Evolutionary conservation across 208 protist genomes (phyloP), one percentile per base, ranked within the genome.

Genomic region (Trypanosoma cruzi): DNA sequence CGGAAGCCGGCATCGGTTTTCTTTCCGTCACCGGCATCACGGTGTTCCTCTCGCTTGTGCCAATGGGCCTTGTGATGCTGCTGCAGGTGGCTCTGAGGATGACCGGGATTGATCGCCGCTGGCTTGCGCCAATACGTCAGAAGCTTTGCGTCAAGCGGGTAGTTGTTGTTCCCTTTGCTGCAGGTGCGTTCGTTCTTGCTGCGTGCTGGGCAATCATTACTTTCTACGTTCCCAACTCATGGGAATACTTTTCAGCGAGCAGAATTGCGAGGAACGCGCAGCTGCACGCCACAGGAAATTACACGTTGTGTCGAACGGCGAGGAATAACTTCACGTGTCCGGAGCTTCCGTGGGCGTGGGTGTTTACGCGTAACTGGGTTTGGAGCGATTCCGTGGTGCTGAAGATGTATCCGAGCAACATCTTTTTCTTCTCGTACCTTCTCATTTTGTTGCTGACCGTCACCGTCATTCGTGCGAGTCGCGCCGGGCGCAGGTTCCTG

Each of bases 331-430:
- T 49, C 55, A 73, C 68, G 4, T 73, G 74, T 32, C 80, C 85
- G 2, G 85, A 91, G 49, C 63, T 85, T 34, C 79, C 76, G 6
- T 57, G 73, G 62, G 79, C 86, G 48, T 80, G 67, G 62, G 68
- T 88, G 48, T 68, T 65, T 42, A 85, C 86, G 10, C 58, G 57
- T 4, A 64, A 84, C 46, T 73, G 82, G 31, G 60, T 60, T 28
- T 31, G 77, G 37, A 78, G 68, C 7, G 60, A 77, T 0, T 14
- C 62, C 31, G 26, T 84, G 32, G 64, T 73, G 13, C 68, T 92
- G 57, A 92, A 92, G 57, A 42, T 86, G 36, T 92, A 77, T 59
- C 86, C 86, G 29, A 77, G 78, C 64, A 92, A 88, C 64, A 48
- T 88, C 7, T 81, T 92, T 66, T 88, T 89, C 58, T 92, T 80